These are phyloP conservation scores for Fusarium sp. DNA, from an alignment of 2,329 filamentous ascomycete species.

Conservation along the genomic window DNA sequence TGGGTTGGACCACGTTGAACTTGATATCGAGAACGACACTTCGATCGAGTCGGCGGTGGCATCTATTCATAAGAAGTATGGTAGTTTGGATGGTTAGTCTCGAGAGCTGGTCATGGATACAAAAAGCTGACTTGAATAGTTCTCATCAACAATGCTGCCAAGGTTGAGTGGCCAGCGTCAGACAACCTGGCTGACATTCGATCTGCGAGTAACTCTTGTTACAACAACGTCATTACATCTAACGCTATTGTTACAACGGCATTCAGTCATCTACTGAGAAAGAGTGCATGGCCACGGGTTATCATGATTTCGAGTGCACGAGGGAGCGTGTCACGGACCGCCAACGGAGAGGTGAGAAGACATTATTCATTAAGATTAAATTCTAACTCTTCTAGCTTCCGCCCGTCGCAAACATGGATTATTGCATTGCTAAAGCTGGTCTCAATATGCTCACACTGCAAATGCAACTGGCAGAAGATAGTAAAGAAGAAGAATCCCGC, in stretches of 20 bases:
- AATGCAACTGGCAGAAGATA: not conserved
- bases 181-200: not conserved
- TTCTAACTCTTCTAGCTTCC: constrained; percentile 4
- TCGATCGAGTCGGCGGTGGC: not conserved
- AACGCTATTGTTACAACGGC: not conserved
- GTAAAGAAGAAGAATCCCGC: not conserved
- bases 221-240: constrained; percentile 12
- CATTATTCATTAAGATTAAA: fast-evolving
- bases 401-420: constrained; percentile 8
- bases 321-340: constrained; percentile 1
- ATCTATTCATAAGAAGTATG: not conserved
- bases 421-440: constrained; percentile 7
- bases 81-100: not conserved
- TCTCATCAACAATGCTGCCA: constrained; percentile 7
- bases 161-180: not conserved
- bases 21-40: constrained; percentile 3
- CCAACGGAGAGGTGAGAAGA: not conserved
- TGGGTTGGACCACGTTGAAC: not conserved
- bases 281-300: not conserved
- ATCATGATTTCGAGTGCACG: constrained; percentile 22
- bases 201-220: constrained; percentile 1
- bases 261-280: not conserved
- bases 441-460: constrained; percentile 14
- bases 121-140: not conserved
- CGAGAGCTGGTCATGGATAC: fast-evolving